Evolutionary conservation across 768 basidiomycete genomes (phyloP), one percentile per base, ranked within the genome.

Genomic region (Phylloporus arenicola): DNA sequence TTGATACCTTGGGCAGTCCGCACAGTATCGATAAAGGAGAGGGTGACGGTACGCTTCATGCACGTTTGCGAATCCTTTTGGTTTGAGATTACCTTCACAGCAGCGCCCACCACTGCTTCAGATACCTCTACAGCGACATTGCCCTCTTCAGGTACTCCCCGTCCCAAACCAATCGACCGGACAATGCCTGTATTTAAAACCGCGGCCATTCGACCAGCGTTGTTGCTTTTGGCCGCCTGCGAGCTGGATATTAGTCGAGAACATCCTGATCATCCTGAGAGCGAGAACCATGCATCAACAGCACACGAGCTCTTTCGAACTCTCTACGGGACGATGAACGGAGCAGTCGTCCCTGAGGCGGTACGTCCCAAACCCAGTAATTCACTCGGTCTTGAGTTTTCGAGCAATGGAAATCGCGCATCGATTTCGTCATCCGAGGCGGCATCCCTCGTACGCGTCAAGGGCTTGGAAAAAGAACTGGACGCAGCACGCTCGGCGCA

Each of bases 171-270:
- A 31, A 22, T 40, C 13, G 54, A 61, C 8, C 37, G 38, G 25
- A 41, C 51, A 12, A 22, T 31, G 37, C 20, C 60, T 16, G 58
- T 42, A 33, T 55, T 51, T 12, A 53, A 47, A 43, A 38, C 45
- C 14, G 42, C 65, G 11, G 53, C 51, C 9, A 48, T 63, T 39
- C 65, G 65, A 34, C 65, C 65, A 13, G 65, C 63, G 3, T 48
- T 58, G 57, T 50, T 67, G 43, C 54, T 69, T 43, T 45, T 67
- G 11, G 65, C 68, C n/a, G 65, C 65, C 2, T 67, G 65, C 51
- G 65, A 67, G 39, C 25, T 69, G 48, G 65, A 67, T 45, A 58
- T 67, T 37, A 69, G 65, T 19, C 63, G 68, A 13, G 65, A 63
- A 17, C 54, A 33, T 43, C 52, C 57, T 2, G 52, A 52, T 25